phyloP scores from a whole-genome alignment of 2,329 filamentous ascomycete species.

The Cladophialophora exuberans region DNA sequence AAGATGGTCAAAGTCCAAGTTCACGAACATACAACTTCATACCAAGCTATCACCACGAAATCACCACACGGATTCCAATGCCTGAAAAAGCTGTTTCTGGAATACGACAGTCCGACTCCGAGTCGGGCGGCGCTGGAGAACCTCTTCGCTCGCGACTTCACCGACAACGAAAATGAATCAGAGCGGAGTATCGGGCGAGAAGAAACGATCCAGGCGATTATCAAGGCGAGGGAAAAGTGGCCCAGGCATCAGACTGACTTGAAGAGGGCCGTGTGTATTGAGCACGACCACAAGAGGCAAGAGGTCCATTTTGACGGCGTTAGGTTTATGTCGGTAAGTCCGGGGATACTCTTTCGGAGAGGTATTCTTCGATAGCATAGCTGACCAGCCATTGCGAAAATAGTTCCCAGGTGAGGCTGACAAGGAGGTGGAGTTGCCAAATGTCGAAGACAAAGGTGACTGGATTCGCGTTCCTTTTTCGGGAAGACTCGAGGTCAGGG shows the following conservation, averaged over 20 bases:
- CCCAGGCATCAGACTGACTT: constrained; percentile 21
- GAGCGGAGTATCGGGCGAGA: constrained; percentile 18
- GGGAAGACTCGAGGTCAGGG: constrained; percentile 20
- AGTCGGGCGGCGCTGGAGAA: constrained; percentile 8
- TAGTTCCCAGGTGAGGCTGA: neutral
- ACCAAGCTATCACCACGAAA: constrained; percentile 23
- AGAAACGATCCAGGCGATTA: constrained; percentile 21
- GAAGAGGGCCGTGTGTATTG: constrained; percentile 21
- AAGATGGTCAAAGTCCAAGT: constrained; percentile 20
- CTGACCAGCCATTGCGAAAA: neutral
- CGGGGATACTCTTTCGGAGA: neutral
- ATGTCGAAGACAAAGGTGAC: constrained; percentile 4
- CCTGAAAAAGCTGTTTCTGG: constrained; percentile 19
- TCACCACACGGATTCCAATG: constrained; percentile 23
- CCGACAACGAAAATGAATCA: constrained; percentile 24
- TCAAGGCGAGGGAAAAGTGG: constrained; percentile 12
- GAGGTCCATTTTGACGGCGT: constrained; percentile 23
- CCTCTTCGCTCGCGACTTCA: constrained; percentile 17
- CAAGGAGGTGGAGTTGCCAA: neutral
- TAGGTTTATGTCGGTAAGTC: constrained; percentile 17
- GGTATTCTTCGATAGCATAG: neutral
- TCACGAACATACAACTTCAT: constrained; percentile 18
- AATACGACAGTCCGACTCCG: constrained; percentile 17
- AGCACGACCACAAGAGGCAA: constrained; percentile 11
- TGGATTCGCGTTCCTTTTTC: constrained; percentile 21